These are phyloP conservation scores for Trichosporon coremiiforme DNA, from an alignment of 1,284 basidiomycete species.

Conservation along the genomic window DNA sequence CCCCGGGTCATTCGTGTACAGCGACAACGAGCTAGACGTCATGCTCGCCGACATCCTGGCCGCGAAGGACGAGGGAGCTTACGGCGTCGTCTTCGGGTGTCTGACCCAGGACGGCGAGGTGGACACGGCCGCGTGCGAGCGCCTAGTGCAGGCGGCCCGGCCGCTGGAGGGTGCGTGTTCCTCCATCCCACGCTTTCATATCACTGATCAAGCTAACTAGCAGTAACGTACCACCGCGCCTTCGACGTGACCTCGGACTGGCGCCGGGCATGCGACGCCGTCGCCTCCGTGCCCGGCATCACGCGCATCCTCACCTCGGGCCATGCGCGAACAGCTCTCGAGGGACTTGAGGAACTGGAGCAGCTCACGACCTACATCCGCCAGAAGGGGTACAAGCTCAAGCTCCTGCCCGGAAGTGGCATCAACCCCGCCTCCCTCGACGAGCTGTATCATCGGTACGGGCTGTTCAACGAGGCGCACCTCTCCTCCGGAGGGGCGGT, in stretches of 20 bases:
- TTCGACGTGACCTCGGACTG: conserved; percentile 71
- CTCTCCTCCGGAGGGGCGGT: conserved; percentile 31
- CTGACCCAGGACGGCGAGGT: conserved; percentile 65
- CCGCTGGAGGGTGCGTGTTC: conserved; percentile 64
- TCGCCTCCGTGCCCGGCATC: conserved; percentile 65
- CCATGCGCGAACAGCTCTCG: conserved; percentile 35
- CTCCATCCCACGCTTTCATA: neutral
- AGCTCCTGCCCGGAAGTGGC: conserved; percentile 55
- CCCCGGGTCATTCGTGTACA: conserved; percentile 73
- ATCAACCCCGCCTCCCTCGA: conserved; percentile 31
- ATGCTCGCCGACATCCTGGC: conserved; percentile 70
- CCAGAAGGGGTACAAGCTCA: conserved; percentile 58
- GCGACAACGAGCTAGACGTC: conserved; percentile 64
- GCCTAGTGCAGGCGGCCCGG: conserved; percentile 62
- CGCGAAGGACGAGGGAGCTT: conserved; percentile 58
- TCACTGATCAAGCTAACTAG: neutral
- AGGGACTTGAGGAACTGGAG: conserved; percentile 54
- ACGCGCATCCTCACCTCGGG: conserved; percentile 74
- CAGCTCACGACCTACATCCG: conserved; percentile 69
- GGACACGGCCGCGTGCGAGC: conserved; percentile 58
- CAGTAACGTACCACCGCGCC: conserved; percentile 80
- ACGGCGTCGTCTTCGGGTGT: conserved; percentile 71
- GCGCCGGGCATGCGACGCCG: conserved; percentile 61
- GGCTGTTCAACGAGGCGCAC: conserved; percentile 50
- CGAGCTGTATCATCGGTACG: conserved; percentile 43